Conservation (phyloP, 345 rosid species). For the Brassica rapa region DNA sequence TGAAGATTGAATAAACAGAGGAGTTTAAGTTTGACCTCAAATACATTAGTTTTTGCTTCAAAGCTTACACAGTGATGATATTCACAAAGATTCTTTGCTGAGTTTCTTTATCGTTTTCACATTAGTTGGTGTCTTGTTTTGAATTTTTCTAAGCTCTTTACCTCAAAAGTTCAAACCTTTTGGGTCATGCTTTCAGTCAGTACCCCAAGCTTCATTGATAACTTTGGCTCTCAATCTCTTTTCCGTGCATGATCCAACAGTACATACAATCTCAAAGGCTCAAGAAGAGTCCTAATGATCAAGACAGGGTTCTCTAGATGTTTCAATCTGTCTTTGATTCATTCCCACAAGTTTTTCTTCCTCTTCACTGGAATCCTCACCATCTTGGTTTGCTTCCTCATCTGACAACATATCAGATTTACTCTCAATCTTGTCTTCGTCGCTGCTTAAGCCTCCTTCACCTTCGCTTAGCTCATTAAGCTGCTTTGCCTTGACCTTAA, state of each 20-base stretch:
- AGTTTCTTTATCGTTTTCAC: neutral
- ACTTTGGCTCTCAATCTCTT: slow-evolving; percentile 1
- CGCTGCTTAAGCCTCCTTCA: slow-evolving; percentile 26
- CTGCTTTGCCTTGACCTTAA: slow-evolving; percentile 61
- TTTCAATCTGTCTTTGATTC: slow-evolving; percentile 14
- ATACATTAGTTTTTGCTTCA: slow-evolving; percentile 11
- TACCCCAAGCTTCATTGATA: slow-evolving; percentile 5
- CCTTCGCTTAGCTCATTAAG: slow-evolving; percentile 40
- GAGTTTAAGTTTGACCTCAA: slow-evolving; percentile 19
- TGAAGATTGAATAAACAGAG: slow-evolving; percentile 51
- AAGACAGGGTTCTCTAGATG: slow-evolving; percentile 20
- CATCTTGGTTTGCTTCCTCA: slow-evolving; percentile 19
- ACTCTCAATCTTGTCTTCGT: slow-evolving; percentile 27
- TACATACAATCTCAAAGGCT: neutral
- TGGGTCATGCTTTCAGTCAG: neutral
- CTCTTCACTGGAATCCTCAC: slow-evolving; percentile 30
- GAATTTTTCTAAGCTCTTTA: slow-evolving; percentile 4
- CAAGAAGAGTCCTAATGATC: slow-evolving; percentile 32
- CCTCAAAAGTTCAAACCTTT: neutral
- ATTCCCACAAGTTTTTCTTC: neutral
- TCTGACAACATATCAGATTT: slow-evolving; percentile 11
- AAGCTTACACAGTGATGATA: slow-evolving; percentile 19
- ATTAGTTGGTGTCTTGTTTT: neutral
- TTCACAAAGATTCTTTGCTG: neutral
- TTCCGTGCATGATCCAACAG: slow-evolving; percentile 3